These are phyloP conservation scores for Penicillium coprophilum DNA, from an alignment of 495 filamentous ascomycete genomes.

Conservation along the genomic window DNA sequence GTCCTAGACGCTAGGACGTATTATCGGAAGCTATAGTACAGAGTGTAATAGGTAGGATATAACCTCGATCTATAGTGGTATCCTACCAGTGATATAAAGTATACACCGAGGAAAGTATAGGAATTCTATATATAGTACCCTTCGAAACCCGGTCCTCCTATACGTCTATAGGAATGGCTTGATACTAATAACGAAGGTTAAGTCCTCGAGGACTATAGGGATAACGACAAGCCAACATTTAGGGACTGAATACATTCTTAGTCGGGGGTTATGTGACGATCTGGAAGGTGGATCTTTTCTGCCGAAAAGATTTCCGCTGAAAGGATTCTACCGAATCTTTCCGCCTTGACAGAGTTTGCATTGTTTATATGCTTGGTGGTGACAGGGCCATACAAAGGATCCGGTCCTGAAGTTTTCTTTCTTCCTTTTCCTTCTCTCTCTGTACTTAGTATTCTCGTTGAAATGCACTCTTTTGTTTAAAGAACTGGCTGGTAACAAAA, in stretches of 20 bases:
- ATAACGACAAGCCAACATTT: not conserved
- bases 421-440: no score
- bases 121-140: not conserved
- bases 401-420: no score
- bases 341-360: no score
- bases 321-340: no score
- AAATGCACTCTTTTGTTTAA: no score
- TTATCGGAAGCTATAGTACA: slow-evolving; percentile 14
- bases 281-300: no score
- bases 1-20: not conserved
- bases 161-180: not conserved
- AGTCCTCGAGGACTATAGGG: not conserved
- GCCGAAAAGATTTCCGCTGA: no score
- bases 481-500: no score
- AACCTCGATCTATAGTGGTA: slow-evolving; percentile 12
- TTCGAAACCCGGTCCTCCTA: not conserved
- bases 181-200: not conserved
- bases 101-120: not conserved
- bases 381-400: no score
- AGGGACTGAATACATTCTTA: not conserved
- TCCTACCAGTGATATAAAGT: not conserved
- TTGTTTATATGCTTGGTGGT: no score
- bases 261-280: not conserved
- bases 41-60: slow-evolving; percentile 3
- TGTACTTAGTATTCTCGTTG: no score